Evolutionary conservation across 495 filamentous ascomycete genomes (phyloP).

Genomic region (Jackrogersella multiformis): DNA sequence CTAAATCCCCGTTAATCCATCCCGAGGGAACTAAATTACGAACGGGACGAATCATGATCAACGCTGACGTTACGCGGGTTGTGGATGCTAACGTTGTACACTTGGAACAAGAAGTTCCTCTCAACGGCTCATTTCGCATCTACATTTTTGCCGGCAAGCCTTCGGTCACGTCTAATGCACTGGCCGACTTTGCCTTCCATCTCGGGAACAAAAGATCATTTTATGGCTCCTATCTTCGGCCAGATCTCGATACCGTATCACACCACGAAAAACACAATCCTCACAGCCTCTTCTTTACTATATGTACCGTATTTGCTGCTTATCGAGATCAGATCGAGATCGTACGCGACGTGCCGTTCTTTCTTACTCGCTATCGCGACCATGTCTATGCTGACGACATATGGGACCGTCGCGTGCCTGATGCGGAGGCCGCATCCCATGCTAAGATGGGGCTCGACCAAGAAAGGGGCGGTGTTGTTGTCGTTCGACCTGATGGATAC

Average conservation of each 20-base stretch:
- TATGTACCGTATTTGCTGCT: slow-evolving; percentile 76
- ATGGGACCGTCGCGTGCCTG: slow-evolving; percentile 73
- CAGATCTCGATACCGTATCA: slow-evolving; percentile 69
- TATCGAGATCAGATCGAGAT: slow-evolving; percentile 72
- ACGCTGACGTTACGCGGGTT: slow-evolving; percentile 81
- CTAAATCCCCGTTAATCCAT: slow-evolving; percentile 73
- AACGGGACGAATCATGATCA: slow-evolving; percentile 75
- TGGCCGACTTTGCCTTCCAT: slow-evolving; percentile 72
- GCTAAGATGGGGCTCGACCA: slow-evolving; percentile 84
- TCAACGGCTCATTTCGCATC: slow-evolving; percentile 87
- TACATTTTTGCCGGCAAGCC: slow-evolving; percentile 84
- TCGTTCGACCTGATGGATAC: slow-evolving; percentile 88
- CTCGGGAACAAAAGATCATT: slow-evolving; percentile 73
- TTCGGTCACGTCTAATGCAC: slow-evolving; percentile 60
- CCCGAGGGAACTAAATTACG: slow-evolving; percentile 67
- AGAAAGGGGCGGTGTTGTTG: slow-evolving; percentile 77
- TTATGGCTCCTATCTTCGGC: slow-evolving; percentile 68
- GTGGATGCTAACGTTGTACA: slow-evolving; percentile 87
- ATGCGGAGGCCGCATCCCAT: slow-evolving; percentile 77
- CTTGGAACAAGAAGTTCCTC: slow-evolving; percentile 85
- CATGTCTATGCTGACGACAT: slow-evolving; percentile 89
- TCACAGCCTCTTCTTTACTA: slow-evolving; percentile 80
- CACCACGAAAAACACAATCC: slow-evolving; percentile 86
- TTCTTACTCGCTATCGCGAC: slow-evolving; percentile 77
- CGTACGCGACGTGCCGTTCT: slow-evolving; percentile 67